Percentiles rank a stretch among this genome's conserved stretches.
These are phyloP conservation scores for Yamadazyma endophytica DNA, from an alignment of 805 yeast genomes.

Conservation along the genomic window DNA sequence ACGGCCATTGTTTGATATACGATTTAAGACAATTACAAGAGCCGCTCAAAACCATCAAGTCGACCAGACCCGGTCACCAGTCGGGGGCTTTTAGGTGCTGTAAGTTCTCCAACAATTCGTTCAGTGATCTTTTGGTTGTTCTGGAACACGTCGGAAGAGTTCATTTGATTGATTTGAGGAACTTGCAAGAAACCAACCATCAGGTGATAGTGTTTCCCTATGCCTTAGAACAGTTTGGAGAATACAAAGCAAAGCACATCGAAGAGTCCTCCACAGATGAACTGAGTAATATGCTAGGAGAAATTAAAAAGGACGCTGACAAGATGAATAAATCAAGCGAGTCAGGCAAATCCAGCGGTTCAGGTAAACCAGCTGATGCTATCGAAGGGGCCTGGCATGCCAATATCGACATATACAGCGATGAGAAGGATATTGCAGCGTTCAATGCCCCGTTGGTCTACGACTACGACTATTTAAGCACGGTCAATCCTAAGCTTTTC, in stretches of 20 bases:
- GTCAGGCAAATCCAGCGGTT: not conserved
- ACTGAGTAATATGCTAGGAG: too few species aligned
- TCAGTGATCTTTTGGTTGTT: conserved; percentile 72
- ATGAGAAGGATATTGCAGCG: conserved; percentile 4
- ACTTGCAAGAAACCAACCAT: conserved; percentile 51
- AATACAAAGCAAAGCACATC: conserved; percentile 13
- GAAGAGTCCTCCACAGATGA: not conserved
- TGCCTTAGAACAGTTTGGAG: conserved; percentile 38
- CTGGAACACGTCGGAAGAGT: conserved; percentile 86
- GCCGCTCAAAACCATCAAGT: conserved; percentile 52
- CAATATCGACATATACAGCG: conserved; percentile 11
- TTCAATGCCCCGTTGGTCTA: conserved; percentile 37
- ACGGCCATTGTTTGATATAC: conserved; percentile 73
- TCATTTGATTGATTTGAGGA: conserved; percentile 77
- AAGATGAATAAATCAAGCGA: conserved; percentile 4
- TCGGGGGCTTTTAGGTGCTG: conserved; percentile 68
- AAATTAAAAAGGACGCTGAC: not conserved
- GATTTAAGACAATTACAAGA: conserved; percentile 61
- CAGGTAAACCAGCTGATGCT: too few species aligned
- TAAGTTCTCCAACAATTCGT: conserved; percentile 46
- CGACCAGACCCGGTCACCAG: conserved; percentile 53
- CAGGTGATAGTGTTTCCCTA: conserved; percentile 70
- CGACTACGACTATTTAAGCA: conserved; percentile 36
- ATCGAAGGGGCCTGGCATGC: conserved; percentile 2
- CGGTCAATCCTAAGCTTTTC: conserved; percentile 34